Evolutionary conservation across 1,284 basidiomycete species (phyloP), one percentile per base, ranked within the genome.

Genomic region (Caloboletus inedulis): DNA sequence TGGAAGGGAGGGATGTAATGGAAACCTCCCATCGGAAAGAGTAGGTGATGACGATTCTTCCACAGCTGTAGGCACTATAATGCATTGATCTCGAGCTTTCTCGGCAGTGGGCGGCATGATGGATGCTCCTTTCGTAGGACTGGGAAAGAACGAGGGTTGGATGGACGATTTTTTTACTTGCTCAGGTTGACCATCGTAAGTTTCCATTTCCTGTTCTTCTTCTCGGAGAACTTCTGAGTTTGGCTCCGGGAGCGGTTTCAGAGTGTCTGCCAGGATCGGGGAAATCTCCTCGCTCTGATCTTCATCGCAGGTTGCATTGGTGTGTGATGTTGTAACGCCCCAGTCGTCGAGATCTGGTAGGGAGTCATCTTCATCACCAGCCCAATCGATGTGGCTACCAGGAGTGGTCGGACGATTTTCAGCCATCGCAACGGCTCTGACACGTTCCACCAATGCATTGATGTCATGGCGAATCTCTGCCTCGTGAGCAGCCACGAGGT

Each of bases 351-450:
- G 74, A 70, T 90, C 88, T 12, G 89, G 89, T 6, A 91, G 72
- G 59, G 80, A 83, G 62, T 89, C 88, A 58, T 91, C 89, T 53
- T 91, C 88, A 55, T 90, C 87, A 30, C 84, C 85, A 29, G 89
- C 89, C 89, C 89, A 91, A 68, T 91, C 89, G 50, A 90, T 85
- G 56, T 89, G 87, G 56, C 82, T 87, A 36, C 84, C 83, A 10
- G 86, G 85, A 0, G 86, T 87, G n/a, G 77, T 72, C 16, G 85
- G 84, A 34, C 85, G 73, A 56, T 85, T 74, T 40, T 79, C 74
- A 27, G 74, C 81, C 79, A 87, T 85, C 5, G 84, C 85, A 12
- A 81, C 79, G 12, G 86, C 81, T 40, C 86, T 73, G 18, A 86
- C 81, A 51, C 81, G 83, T 63, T 89, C 85, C 9, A 88, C 86